phyloP scores from a whole-genome alignment of 306 rosid genomes.

The Pachyrhizus erosus region DNA sequence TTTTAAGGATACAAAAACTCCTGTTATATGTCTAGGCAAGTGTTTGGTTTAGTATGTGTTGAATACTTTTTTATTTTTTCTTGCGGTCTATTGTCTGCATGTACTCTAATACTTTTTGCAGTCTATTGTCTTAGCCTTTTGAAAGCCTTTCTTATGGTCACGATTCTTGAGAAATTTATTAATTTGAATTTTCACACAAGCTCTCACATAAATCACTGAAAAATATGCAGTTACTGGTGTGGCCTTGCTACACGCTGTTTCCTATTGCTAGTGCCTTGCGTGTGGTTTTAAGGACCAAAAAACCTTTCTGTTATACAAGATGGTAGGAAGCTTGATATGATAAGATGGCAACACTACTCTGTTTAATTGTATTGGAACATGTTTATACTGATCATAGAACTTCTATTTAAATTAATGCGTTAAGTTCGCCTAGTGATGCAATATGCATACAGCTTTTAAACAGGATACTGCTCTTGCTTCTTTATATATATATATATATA shows the following conservation, averaged over 20 bases:
- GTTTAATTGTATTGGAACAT: background rate
- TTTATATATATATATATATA: background rate
- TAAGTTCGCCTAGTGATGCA: background rate
- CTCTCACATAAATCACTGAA: conserved; percentile 1
- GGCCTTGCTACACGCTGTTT: background rate
- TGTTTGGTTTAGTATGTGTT: conserved; percentile 32
- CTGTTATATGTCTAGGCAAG: conserved; percentile 92
- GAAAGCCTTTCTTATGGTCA: conserved; percentile 19
- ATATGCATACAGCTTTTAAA: conserved; percentile 1
- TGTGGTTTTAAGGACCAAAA: conserved; percentile 12
- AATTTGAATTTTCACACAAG: background rate
- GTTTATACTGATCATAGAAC: background rate
- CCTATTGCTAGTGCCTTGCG: background rate
- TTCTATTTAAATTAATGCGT: conserved; percentile 2
- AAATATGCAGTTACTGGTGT: background rate
- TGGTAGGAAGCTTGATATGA: conserved; percentile 26
- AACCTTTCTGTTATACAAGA: background rate
- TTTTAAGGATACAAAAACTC: conserved; percentile 93
- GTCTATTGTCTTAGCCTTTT: conserved; percentile 32
- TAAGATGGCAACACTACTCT: background rate
- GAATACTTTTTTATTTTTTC: background rate
- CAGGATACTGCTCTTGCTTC: background rate
- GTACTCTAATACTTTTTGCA: conserved; percentile 34
- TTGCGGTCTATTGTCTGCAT: conserved; percentile 13
- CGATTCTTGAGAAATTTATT: conserved; percentile 23